Conservation (phyloP, 2,329 filamentous ascomycete genomes). For the Fusarium sp. region DNA sequence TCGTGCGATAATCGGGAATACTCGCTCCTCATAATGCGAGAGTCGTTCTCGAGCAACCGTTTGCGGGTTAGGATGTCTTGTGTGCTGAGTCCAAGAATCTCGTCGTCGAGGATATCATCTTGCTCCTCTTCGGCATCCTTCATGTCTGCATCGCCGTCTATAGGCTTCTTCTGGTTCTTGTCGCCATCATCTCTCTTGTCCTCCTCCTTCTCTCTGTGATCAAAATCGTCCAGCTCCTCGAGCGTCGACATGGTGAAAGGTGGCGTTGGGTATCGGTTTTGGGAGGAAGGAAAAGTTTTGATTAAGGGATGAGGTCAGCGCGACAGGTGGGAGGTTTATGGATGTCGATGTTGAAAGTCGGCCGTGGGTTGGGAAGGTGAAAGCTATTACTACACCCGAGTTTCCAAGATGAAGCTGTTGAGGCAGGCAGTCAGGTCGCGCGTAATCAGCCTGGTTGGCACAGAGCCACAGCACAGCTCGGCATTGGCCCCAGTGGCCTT, state of each 20-base stretch:
- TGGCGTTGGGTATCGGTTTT: slow-evolving; percentile 8
- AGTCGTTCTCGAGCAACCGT: slow-evolving; percentile 95
- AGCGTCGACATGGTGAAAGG: slow-evolving; percentile 80
- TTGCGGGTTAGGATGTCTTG: slow-evolving; percentile 93
- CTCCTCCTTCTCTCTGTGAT: slow-evolving; percentile 82
- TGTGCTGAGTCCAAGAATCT: slow-evolving; percentile 93
- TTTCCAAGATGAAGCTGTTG: slow-evolving; percentile 36
- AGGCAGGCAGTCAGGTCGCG: slow-evolving; percentile 47
- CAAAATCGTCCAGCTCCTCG: slow-evolving; percentile 91
- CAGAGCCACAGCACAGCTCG: slow-evolving; percentile 25
- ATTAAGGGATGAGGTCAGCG: background rate
- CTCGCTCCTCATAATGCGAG: slow-evolving; percentile 98
- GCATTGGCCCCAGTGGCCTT: slow-evolving; percentile 27
- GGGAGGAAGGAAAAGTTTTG: background rate
- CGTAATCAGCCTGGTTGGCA: slow-evolving; percentile 44
- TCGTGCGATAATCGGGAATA: slow-evolving; percentile 94
- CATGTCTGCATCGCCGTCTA: slow-evolving; percentile 88
- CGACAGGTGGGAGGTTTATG: background rate
- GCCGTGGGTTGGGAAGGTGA: slow-evolving; percentile 20
- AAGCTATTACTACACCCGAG: slow-evolving; percentile 27
- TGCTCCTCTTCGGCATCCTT: slow-evolving; percentile 81
- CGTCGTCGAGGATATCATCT: slow-evolving; percentile 88
- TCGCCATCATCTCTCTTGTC: slow-evolving; percentile 58
- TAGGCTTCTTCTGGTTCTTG: slow-evolving; percentile 57
- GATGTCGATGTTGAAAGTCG: slow-evolving; percentile 4